A percentile compares a stretch with the other conserved stretches of the same genome.
phyloP scores from a whole-genome alignment of 306 rosid species.

The Crotalaria pallida region DNA sequence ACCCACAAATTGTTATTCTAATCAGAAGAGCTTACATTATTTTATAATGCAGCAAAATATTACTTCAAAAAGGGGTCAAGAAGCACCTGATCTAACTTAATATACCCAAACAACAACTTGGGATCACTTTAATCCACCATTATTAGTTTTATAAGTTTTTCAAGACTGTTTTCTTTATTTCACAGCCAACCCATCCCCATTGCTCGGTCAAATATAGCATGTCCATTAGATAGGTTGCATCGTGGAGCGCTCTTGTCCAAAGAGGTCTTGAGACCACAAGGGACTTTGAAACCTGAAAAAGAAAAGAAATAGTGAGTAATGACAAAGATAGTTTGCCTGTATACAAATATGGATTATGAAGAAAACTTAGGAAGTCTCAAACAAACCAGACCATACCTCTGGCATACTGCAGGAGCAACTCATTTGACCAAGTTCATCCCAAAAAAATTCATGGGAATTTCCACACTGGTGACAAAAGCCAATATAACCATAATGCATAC shows the following conservation, averaged over 20 bases:
- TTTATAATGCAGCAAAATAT: conserved; percentile 8
- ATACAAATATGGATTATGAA: neutral
- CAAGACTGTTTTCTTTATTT: conserved; percentile 52
- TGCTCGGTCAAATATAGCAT: conserved; percentile 68
- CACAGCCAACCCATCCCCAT: conserved; percentile 76
- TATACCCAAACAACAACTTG: conserved; percentile 70
- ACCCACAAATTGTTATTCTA: neutral
- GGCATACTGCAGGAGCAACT: conserved; percentile 64
- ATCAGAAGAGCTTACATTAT: neutral
- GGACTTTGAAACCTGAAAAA: conserved; percentile 54
- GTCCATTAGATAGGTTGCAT: conserved; percentile 50
- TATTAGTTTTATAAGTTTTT: conserved; percentile 59
- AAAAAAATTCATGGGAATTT: conserved; percentile 65
- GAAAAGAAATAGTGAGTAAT: neutral
- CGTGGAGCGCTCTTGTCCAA: conserved; percentile 93
- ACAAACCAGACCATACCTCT: conserved; percentile 38
- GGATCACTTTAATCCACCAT: conserved; percentile 95
- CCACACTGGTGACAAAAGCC: conserved; percentile 74
- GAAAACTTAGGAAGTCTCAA: conserved; percentile 4
- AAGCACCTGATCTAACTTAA: conserved; percentile 86
- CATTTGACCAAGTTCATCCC: conserved; percentile 70
- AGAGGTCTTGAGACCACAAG: conserved; percentile 87
- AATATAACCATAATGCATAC: conserved; percentile 69
- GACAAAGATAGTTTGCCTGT: neutral
- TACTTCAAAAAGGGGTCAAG: conserved; percentile 4